Evolutionary conservation across 129 eudicot species (phyloP).

Genomic region (Apium graveolens): DNA sequence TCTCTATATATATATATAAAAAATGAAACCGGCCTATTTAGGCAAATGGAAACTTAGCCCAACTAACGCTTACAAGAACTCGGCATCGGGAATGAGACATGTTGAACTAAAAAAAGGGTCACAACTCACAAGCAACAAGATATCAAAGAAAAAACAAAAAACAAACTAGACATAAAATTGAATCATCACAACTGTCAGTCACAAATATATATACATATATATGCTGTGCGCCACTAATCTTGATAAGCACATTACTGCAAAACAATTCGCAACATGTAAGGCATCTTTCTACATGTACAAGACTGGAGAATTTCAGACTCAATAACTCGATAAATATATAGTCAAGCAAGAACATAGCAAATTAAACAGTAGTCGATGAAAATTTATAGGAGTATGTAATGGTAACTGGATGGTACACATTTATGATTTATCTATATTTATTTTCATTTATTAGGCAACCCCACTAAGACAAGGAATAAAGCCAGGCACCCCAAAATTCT

Average conservation of each 20-base stretch:
- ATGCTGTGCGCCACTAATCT: not conserved
- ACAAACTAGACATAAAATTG: not conserved
- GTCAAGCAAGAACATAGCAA: not conserved
- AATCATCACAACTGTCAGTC: not conserved
- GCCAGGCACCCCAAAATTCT: not conserved
- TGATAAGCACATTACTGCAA: not conserved
- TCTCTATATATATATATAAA: too few relatives aligned
- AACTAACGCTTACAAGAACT: not conserved
- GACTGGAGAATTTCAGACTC: not conserved
- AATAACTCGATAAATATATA: not conserved
- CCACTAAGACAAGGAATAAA: not conserved
- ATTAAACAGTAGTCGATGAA: not conserved
- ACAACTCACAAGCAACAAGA: not conserved
- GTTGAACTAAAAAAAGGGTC: not conserved
- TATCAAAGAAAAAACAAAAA: not conserved
- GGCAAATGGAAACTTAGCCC: not conserved
- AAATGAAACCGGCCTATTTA: not conserved
- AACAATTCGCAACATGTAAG: not conserved
- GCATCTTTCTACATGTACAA: not conserved
- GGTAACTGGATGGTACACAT: not conserved
- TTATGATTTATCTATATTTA: not conserved
- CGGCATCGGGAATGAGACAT: not conserved
- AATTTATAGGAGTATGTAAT: not conserved
- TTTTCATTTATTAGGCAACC: not conserved
- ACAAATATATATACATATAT: too few relatives aligned